phyloP scores from a whole-genome alignment of 177 flowering plant species.

The Vitis hybrid region DNA sequence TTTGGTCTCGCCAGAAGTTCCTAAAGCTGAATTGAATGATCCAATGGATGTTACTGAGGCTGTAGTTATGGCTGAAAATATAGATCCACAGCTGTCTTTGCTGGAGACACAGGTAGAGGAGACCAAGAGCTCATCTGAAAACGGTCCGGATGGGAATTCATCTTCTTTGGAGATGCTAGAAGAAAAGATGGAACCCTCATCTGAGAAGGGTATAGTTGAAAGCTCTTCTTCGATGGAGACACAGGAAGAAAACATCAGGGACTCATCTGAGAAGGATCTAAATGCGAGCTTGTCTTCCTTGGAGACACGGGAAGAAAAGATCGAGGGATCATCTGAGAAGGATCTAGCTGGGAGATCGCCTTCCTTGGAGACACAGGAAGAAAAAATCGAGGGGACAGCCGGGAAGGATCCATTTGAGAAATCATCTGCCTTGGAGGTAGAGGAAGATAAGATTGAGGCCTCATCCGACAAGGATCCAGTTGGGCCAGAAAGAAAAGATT shows the following conservation, averaged over 20 bases:
- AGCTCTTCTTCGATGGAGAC: not conserved
- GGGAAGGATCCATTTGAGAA: too few relatives aligned
- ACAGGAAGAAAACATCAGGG: conserved; percentile 1
- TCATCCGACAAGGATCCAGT: not conserved
- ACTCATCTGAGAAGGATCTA: not conserved
- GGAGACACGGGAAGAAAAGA: conserved; percentile 1
- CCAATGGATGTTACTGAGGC: conserved; percentile 1
- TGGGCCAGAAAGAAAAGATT: too few relatives aligned
- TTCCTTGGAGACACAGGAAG: too few relatives aligned
- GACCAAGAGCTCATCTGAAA: conserved; percentile 7
- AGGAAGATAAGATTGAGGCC: not conserved
- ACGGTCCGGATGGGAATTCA: not conserved
- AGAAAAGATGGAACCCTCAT: not conserved
- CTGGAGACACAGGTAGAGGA: not conserved
- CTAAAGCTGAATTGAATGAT: not conserved
- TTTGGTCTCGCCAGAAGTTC: not conserved
- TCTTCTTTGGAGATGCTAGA: not conserved
- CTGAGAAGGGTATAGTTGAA: conserved; percentile 1
- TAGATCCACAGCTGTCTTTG: not conserved
- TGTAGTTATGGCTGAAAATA: not conserved
- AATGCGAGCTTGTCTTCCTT: too few relatives aligned
- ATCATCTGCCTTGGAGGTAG: not conserved
- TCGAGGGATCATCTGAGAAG: not conserved
- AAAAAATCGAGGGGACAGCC: too few relatives aligned
- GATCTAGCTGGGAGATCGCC: not conserved